Base-by-base conservation (phyloP, 129 eudicot genomes). In the Silybum marianum region DNA sequence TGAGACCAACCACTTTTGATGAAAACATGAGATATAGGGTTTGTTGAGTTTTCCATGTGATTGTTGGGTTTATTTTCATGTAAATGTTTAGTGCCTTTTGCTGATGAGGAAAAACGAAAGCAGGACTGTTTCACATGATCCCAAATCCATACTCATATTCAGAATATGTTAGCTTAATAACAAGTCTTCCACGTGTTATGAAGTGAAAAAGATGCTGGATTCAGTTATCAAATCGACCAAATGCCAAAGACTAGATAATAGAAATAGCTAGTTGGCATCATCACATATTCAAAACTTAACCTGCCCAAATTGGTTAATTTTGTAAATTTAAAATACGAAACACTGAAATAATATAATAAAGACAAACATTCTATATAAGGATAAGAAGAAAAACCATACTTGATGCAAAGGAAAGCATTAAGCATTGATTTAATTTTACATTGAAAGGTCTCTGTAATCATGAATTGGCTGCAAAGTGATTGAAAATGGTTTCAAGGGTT, bases 401-500 rank as follows among this genome's bases (percentile, higher is more conserved):
- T 58, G 66, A 58, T 58, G 9, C 22, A 54, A 54, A 54, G 65
- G n/a, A 54, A 14, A 44, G 12, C 11, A 44, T 11, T 11, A 11
- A 11, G 54, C 16, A 44, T 44, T 11, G 12, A 44, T 44, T 44
- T 44, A 51, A 54, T 54, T 54, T 54, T 40, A 28, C 44, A 22
- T 26, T 74, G 60, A 22, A 44, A 32, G 28, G 42, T 9, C 21
- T 81, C 2, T 21, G 6, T 32, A 34, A 24, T 93, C 91, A 87
- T 18, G 97, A 58, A 51, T 91, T 89, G 23, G 95, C 92, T 7
- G 98, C 99, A 80, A 95, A 95, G 84, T 95, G 97, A 85, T 92
- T 95, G 80, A 95, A 95, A 76, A 95, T 95, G 38, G 98, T 92
- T 74, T 95, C 99, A 6, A 95, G 93, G 8, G 99, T 95, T 19